Percentiles rank a stretch among this genome's conserved stretches.
These are phyloP conservation scores for Lecanicillium sp. DNA, from an alignment of 2,329 filamentous ascomycete species.

Conservation along the genomic window DNA sequence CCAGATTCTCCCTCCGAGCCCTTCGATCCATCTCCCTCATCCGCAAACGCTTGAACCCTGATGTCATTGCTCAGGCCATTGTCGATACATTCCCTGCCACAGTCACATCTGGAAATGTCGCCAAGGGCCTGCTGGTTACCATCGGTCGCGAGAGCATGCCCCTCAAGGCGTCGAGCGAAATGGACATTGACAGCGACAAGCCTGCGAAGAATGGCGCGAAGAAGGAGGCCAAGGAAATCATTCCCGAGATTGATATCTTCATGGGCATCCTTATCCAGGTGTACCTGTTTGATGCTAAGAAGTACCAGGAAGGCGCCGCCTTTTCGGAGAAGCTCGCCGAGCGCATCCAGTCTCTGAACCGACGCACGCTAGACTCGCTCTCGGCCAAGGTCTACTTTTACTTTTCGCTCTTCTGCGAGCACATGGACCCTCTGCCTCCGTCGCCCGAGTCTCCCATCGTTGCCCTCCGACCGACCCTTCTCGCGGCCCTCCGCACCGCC, in stretches of 20 bases:
- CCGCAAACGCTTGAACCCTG: constrained; percentile 79
- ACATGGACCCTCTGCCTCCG: constrained; percentile 77
- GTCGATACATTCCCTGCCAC: constrained; percentile 67
- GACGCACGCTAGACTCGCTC: constrained; percentile 86
- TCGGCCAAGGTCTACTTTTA: constrained; percentile 98
- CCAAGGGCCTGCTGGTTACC: constrained; percentile 62
- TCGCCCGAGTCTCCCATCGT: constrained; percentile 85
- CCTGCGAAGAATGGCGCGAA: constrained; percentile 47
- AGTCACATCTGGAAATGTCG: constrained; percentile 53
- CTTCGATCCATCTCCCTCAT: constrained; percentile 92
- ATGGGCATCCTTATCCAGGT: constrained; percentile 82
- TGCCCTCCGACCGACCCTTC: constrained; percentile 74
- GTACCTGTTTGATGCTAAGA: constrained; percentile 77
- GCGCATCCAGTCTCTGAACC: constrained; percentile 81
- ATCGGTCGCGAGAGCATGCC: constrained; percentile 60
- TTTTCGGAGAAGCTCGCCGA: constrained; percentile 82
- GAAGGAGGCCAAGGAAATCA: constrained; percentile 65
- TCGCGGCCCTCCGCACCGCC: constrained; percentile 86
- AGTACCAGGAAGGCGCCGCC: constrained; percentile 69
- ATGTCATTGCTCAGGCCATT: constrained; percentile 74
- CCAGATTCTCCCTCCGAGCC: constrained; percentile 88
- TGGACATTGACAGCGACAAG: constrained; percentile 66
- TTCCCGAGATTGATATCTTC: constrained; percentile 86
- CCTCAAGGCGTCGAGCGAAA: constrained; percentile 54
- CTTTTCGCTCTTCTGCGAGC: constrained; percentile 91